Base-by-base conservation (phyloP, 139 green algal species). In the Coccomyxa sp. region DNA sequence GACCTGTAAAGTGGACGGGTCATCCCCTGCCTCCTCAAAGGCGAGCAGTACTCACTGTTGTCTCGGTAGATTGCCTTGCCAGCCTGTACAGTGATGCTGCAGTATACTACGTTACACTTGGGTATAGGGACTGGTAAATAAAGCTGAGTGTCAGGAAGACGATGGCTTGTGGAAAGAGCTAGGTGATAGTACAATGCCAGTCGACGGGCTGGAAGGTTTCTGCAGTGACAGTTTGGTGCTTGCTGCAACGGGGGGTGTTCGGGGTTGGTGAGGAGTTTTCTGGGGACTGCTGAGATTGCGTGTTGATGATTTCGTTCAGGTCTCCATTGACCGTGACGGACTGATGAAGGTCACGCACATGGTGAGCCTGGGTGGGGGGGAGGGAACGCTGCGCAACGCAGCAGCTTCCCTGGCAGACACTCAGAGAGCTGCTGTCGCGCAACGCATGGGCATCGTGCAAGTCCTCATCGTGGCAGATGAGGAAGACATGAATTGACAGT, bases 331-430 rank as follows among this genome's bases (percentile, higher is more conserved):
- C 59, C 45, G 45, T 21, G 66, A 84, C 27, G 81, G 81, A 21
- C 66, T 84, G 67, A 84, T 84, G 81, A 84, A 84, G 45, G 59
- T 84, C 38, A 84, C 81, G 7, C 81, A 84, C 81, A 84, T 84
- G 81, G 21, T 84, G 23, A 84, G 67, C 68, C 32, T 84, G 81
- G 63, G 63, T 28, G 63, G 63, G 18, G 21, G 63, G 1, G 63
- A 71, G 63, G 38, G 38, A 51, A 51, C 7, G 7, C 9, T 71
- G 63, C 18, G 63, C 63, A 28, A 4, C 63, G 21, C 63, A 25
- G 63, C 63, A 71, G 18, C 21, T 21, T 25, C 63, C 63, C 63
- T 71, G 63, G 63, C 63, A 71, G 63, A 71, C 63, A 28, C 63
- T 21, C 63, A 71, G 63, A 71, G 63, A 25, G 4, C 21, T 28